phyloP scores from a whole-genome alignment of 371 early-diverging fungal species.

The Mucor piriformis region DNA sequence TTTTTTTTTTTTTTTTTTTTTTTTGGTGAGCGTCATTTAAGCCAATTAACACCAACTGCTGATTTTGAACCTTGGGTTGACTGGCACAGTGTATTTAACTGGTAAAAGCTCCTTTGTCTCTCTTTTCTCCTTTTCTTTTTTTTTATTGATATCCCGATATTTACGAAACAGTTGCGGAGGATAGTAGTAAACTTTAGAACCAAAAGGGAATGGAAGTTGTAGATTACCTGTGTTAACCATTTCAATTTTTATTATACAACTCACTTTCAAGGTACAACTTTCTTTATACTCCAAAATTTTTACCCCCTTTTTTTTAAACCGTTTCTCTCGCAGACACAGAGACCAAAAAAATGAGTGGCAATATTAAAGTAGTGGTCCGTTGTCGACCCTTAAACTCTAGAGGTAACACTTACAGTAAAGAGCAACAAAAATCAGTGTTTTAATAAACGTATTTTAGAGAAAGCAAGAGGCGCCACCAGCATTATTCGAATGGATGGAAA shows the following conservation, averaged over 20 bases:
- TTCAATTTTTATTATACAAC: not conserved
- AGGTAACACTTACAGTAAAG: conserved; percentile 45
- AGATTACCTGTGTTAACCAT: not conserved
- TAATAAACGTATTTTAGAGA: conserved; percentile 37
- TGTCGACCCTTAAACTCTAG: conserved; percentile 78
- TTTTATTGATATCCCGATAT: not conserved
- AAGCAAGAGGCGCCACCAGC: conserved; percentile 57
- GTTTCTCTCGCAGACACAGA: not conserved
- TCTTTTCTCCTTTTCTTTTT: not conserved
- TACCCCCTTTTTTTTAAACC: not conserved
- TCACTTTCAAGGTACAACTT: not conserved
- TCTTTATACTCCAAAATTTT: not conserved
- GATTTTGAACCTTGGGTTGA: not conserved
- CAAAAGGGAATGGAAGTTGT: not conserved
- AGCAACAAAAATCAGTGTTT: not conserved
- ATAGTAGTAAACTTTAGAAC: not conserved
- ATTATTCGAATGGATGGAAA: conserved; percentile 69
- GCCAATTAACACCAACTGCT: not conserved
- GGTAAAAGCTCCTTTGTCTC: not conserved
- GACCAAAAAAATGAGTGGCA: conserved; percentile 36
- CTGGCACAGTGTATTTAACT: not conserved
- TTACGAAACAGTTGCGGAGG: conserved; percentile 5
- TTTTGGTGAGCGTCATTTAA: too few relatives aligned
- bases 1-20: too few relatives aligned
- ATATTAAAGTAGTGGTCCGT: conserved; percentile 81